Conservation (phyloP, 2,329 filamentous ascomycete species). For the Seiridium cupressi region DNA sequence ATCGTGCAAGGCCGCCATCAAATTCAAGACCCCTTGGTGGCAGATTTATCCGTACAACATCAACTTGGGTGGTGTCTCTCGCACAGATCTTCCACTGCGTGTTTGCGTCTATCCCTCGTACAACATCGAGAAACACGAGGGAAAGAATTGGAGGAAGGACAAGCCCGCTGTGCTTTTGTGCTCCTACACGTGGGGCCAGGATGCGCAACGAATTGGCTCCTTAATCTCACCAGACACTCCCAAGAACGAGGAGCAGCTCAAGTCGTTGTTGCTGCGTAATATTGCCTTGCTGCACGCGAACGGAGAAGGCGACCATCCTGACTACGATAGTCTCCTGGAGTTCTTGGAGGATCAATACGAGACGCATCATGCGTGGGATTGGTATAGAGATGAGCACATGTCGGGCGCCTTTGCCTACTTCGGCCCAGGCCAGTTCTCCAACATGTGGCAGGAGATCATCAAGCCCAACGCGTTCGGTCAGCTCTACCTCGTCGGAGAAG, state of each 20-base stretch:
- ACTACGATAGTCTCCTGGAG: neutral
- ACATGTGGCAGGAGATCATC: slow-evolving; percentile 22
- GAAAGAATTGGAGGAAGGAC: neutral
- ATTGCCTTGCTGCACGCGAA: slow-evolving; percentile 25
- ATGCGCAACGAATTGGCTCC: slow-evolving; percentile 29
- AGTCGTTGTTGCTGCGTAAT: slow-evolving; percentile 24
- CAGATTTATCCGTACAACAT: slow-evolving; percentile 16
- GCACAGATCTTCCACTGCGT: slow-evolving; percentile 29
- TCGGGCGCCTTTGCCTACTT: slow-evolving; percentile 32
- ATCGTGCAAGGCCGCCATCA: slow-evolving; percentile 32
- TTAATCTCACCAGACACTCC: slow-evolving; percentile 16
- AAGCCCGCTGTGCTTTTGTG: slow-evolving; percentile 29
- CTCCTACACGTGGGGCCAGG: slow-evolving; percentile 35
- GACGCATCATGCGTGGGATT: slow-evolving; percentile 26
- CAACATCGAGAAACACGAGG: slow-evolving; percentile 22
- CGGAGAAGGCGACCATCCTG: neutral
- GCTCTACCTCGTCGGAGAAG: slow-evolving; percentile 28
- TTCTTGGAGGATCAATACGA: slow-evolving; percentile 13
- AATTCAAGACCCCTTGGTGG: slow-evolving; percentile 34
- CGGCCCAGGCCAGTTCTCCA: slow-evolving; percentile 29
- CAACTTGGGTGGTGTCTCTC: slow-evolving; percentile 24
- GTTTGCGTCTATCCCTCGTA: slow-evolving; percentile 35
- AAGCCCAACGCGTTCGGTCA: slow-evolving; percentile 17
- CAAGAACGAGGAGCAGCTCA: slow-evolving; percentile 20
- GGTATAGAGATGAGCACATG: slow-evolving; percentile 26